Conservation (phyloP, 2,329 filamentous ascomycete species). For the Nemania serpens region DNA sequence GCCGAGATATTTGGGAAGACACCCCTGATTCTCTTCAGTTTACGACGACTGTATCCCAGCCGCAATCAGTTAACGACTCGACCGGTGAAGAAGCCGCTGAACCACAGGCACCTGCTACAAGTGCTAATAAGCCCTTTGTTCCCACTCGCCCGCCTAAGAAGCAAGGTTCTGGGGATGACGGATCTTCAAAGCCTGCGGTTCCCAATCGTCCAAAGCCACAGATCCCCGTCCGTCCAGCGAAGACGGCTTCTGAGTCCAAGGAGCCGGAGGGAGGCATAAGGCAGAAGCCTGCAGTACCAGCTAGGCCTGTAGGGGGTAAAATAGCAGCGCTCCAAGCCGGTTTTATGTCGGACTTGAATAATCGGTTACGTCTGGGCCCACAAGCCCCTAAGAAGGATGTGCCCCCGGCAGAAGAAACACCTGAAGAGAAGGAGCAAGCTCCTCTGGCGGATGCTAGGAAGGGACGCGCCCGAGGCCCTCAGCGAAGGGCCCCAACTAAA, state of each 20-base stretch:
- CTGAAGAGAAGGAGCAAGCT: conserved; percentile 68
- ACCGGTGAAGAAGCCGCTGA: conserved; percentile 51
- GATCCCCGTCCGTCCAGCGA: conserved; percentile 58
- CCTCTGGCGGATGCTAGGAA: conserved; percentile 91
- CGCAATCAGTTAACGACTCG: conserved; percentile 48
- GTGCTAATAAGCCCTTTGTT: conserved; percentile 61
- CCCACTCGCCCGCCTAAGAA: conserved; percentile 55
- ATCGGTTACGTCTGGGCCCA: conserved; percentile 84
- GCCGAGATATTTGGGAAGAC: conserved; percentile 94
- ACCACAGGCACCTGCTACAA: conserved; percentile 39
- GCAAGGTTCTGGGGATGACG: conserved; percentile 41
- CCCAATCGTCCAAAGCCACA: conserved; percentile 63
- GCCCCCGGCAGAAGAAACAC: conserved; percentile 56
- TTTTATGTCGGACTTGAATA: conserved; percentile 93
- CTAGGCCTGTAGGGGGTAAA: conserved; percentile 78
- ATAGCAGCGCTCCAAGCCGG: conserved; percentile 89
- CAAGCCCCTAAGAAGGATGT: conserved; percentile 78
- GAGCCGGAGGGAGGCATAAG: conserved; percentile 59
- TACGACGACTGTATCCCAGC: conserved; percentile 71
- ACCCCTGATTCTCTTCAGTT: conserved; percentile 81
- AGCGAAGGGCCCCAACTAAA: conserved; percentile 70
- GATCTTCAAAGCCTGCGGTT: conserved; percentile 49
- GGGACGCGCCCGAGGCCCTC: conserved; percentile 84
- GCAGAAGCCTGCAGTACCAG: conserved; percentile 82
- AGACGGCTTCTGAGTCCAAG: conserved; percentile 44